Base-by-base conservation (phyloP, 208 protist species). In the Leishmania braziliensis region DNA sequence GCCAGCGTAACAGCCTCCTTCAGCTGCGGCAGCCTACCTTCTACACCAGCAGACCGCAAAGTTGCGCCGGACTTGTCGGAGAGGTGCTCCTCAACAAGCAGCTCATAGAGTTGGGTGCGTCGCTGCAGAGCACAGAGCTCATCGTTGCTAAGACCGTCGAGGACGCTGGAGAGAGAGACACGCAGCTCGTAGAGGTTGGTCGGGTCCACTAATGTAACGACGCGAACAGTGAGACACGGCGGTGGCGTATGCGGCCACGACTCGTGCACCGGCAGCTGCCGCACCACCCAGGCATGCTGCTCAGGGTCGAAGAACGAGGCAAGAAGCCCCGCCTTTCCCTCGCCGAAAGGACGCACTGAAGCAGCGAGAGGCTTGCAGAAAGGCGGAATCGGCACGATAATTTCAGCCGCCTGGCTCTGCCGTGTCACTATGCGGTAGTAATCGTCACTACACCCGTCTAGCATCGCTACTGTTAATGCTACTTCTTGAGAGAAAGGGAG, bases 231-330 rank as follows among this genome's bases (percentile, higher is more conserved):
- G n/a, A 93, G 50, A 29, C 82, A 29, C 12, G 71, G 77, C 14
- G 81, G 81, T 14, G 58, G 69, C 62, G 76, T 80, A 60, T 58
- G 86, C 71, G 72, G 81, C 75, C 50, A 80, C 5, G 48, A 53
- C 74, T 60, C 80, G 50, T 84, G 71, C n/a, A 92, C 66, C 1
- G 86, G 85, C 29, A 79, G 50, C 48, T 91, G 92, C 20, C 86
- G 66, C 62, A 95, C 90, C 3, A 92, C 83, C 92, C 92, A 95
- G 2, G 71, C 66, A 65, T 89, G 86, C 62, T 76, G 73, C 68
- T 85, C 85, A 0, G 84, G 84, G 58, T 92, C 81, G 83, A 89
- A 93, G 77, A 90, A 92, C 62, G 90, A 93, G n/a, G 88, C 82
- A 1, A 92, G 58, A 4, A 95, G 71, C 4, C 86, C 92, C 14